Evolutionary conservation across 1,284 basidiomycete species (phyloP).

Genomic region (Sporisorium sorghi): DNA sequence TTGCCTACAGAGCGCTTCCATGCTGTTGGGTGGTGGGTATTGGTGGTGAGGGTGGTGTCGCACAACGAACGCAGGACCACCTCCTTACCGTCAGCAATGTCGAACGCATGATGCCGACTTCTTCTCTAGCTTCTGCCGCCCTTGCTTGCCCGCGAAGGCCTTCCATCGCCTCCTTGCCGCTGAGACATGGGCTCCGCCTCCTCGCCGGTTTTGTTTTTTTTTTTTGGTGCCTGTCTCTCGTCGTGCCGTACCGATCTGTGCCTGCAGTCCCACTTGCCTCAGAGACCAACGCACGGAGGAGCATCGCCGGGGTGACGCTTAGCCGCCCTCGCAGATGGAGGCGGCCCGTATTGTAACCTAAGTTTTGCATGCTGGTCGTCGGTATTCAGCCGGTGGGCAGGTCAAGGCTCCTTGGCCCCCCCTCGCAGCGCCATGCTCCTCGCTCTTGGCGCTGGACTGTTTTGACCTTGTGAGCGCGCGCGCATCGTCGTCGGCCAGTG

Average conservation of each 20-base stretch:
- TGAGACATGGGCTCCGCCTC: conserved; percentile 8
- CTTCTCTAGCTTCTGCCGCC: conserved; percentile 1
- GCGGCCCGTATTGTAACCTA: too few species aligned
- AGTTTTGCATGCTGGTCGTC: too few species aligned
- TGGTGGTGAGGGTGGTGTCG: not conserved
- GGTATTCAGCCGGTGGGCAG: too few species aligned
- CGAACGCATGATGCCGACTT: conserved; percentile 13
- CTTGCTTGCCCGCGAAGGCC: not conserved
- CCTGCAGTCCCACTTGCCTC: too few species aligned
- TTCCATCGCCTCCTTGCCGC: conserved; percentile 11
- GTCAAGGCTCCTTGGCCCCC: too few species aligned
- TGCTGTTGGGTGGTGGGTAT: too few species aligned
- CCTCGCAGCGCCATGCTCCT: too few species aligned
- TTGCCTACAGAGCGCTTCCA: conserved; percentile 9
- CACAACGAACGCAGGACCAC: not conserved
- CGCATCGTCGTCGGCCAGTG: not conserved
- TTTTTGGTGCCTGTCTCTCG: conserved; percentile 8
- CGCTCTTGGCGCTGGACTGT: too few species aligned
- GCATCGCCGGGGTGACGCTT: not conserved
- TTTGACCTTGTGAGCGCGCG: too few species aligned
- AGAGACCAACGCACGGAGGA: not conserved
- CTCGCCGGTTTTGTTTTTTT: not conserved
- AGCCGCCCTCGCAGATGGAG: too few species aligned
- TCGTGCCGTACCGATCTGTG: not conserved
- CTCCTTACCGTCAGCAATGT: conserved; percentile 11